Percentiles rank a stretch among this genome's conserved stretches.
Evolutionary conservation across 2,329 filamentous ascomycete genomes (phyloP).

Genomic region (Penicillium capsulatum): DNA sequence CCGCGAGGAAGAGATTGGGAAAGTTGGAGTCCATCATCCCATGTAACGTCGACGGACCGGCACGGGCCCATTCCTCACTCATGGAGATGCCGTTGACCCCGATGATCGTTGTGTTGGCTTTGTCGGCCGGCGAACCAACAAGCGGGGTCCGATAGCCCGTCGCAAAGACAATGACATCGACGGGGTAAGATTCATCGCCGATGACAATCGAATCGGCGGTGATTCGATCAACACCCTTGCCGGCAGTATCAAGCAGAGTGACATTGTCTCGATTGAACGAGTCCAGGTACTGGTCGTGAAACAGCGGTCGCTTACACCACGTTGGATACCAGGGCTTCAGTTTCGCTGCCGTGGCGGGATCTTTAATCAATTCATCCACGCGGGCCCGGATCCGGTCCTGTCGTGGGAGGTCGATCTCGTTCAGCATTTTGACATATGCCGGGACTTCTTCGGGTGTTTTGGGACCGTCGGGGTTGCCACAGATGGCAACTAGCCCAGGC

Average conservation of each 20-base stretch:
- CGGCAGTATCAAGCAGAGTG: constrained; percentile 26
- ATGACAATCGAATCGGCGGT: constrained; percentile 3
- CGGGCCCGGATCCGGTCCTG: constrained; percentile 45
- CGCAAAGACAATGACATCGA: constrained; percentile 10
- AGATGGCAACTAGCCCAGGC: constrained; percentile 3
- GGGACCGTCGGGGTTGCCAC: constrained; percentile 5
- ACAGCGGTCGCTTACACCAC: constrained; percentile 60
- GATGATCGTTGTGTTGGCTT: constrained; percentile 35
- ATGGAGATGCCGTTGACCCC: constrained; percentile 47
- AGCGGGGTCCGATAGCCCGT: constrained; percentile 8
- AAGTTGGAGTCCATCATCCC: constrained; percentile 48
- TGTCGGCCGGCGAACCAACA: constrained; percentile 29
- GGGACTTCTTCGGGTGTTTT: constrained; percentile 5
- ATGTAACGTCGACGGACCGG: constrained; percentile 50
- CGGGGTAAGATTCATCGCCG: constrained; percentile 1
- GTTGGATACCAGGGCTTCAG: constrained; percentile 56
- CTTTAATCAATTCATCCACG: constrained; percentile 46
- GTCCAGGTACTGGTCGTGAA: constrained; percentile 34
- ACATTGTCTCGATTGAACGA: constrained; percentile 33
- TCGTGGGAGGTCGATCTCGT: constrained; percentile 37
- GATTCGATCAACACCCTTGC: constrained; percentile 9
- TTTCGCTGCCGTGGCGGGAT: constrained; percentile 47
- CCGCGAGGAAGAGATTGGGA: constrained; percentile 51
- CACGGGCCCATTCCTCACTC: constrained; percentile 42
- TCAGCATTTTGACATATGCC: not conserved